Conservation (phyloP, 257 asterid genomes). For the Petrea volubilis region DNA sequence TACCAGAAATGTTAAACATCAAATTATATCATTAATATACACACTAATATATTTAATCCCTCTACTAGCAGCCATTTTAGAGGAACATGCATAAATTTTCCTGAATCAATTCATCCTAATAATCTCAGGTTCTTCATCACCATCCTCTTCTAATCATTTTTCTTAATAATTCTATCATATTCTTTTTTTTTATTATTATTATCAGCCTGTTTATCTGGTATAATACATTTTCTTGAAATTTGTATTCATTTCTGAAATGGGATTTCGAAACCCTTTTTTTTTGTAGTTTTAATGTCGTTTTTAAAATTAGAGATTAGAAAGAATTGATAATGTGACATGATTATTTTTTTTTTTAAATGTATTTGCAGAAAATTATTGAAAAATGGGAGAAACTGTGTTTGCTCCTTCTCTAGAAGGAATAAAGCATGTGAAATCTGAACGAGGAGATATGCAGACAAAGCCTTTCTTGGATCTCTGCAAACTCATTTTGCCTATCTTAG, state of each 20-base stretch:
- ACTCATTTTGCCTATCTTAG: constrained; percentile 77
- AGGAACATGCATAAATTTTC: neutral
- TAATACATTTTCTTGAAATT: too few species aligned
- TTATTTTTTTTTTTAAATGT: neutral
- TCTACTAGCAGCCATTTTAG: neutral
- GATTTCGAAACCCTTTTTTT: neutral
- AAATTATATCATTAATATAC: neutral
- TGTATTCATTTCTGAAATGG: neutral
- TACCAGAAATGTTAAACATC: neutral
- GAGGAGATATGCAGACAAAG: constrained; percentile 68
- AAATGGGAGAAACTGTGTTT: constrained; percentile 65
- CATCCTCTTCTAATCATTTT: constrained; percentile 4
- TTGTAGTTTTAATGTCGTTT: neutral
- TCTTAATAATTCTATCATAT: neutral
- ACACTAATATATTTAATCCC: neutral
- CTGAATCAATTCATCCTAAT: neutral
- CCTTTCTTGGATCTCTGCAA: constrained; percentile 86
- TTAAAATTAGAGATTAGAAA: neutral
- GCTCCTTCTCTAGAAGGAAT: constrained; percentile 67
- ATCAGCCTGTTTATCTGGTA: too few species aligned
- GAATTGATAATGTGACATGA: neutral
- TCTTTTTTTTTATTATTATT: neutral
- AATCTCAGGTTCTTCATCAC: constrained; percentile 25
- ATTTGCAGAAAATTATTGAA: constrained; percentile 20
- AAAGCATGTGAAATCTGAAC: constrained; percentile 62